These are phyloP conservation scores for Tremella yokohamensis DNA, from an alignment of 768 basidiomycete genomes.

Conservation along the genomic window DNA sequence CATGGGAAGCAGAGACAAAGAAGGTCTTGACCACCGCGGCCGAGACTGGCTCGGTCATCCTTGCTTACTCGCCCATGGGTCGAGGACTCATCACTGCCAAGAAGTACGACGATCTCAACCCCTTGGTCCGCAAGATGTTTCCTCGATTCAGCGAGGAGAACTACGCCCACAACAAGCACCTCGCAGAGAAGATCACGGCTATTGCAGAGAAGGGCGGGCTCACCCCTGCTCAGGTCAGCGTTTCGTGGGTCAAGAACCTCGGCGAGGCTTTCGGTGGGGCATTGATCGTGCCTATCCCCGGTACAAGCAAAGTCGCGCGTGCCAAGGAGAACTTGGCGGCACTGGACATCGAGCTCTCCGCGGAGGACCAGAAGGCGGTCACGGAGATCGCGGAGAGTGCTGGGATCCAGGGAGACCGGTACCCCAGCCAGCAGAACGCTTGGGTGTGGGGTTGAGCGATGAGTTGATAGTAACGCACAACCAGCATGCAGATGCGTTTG, in stretches of 20 bases:
- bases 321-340: conserved; percentile 57
- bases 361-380: conserved; percentile 54
- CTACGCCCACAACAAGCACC: conserved; percentile 48
- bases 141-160: conserved; percentile 51
- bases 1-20: conserved; percentile 41
- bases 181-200: conserved; percentile 50
- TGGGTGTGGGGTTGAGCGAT: too few species aligned
- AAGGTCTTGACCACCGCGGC: conserved; percentile 41
- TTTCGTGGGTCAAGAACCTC: conserved; percentile 51
- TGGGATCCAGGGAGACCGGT: conserved; percentile 6
- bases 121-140: conserved; percentile 40
- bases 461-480: too few species aligned
- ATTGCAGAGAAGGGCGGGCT: conserved; percentile 49
- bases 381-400: conserved; percentile 36
- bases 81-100: conserved; percentile 51
- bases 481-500: too few species aligned
- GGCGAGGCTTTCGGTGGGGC: neutral
- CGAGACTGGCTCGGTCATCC: conserved; percentile 53
- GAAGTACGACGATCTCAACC: conserved; percentile 35
- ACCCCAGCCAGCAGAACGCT: neutral
- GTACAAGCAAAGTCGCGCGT: conserved; percentile 51
- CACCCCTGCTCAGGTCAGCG: conserved; percentile 50
- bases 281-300: conserved; percentile 55
- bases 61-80: conserved; percentile 54
- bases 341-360: conserved; percentile 53